Base-by-base conservation (phyloP, 2,329 filamentous ascomycete genomes). In the Sporothrix schenckii region DNA sequence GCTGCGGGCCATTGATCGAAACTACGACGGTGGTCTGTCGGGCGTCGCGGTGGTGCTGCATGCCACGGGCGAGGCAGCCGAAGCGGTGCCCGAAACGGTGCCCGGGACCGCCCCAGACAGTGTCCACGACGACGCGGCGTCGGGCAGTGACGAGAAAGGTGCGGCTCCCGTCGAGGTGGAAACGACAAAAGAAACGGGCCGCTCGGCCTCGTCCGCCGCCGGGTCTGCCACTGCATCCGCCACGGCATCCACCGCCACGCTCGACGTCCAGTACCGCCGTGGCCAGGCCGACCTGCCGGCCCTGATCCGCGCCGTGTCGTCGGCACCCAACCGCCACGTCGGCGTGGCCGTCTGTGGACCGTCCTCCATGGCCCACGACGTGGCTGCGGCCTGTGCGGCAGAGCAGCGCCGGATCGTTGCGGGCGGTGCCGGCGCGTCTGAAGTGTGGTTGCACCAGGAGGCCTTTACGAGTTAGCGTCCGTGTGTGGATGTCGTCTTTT, bases 1-100 rank as follows among this genome's bases (percentile, higher is more conserved):
- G 0, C 61, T 78, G n/a, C 16, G 72, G 1, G 73, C 75, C 3
- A 76, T 75, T 24, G 34, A 77, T 6, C 73, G 74, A 21, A 72
- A 73, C 19, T 74, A 75, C 50, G 41, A 44, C 47, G 41, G 24
- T 3, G 60, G 60, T 7, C 44, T 65, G 41, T 6, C 14, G 24
- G 60, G 60, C 13, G 60, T 65, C 11, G 16, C 30, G 13, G 60
- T 47, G 13, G 44, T 65, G 0, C 41, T 65, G 21, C 60, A 65
- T 16, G 21, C 60, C 2, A 65, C 60, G 5, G 60, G 60, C 6
- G 58, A 63, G 2, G 58, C 58, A 2, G 39, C 58, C 0, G 10
- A n/a, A 27, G 4, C 9, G 9, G 21, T 14, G 34, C 5, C 34
- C 10, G 21, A 30, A 0, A 14, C 9, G 9, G 21, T 14, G 34